Evolutionary conservation across 768 basidiomycete species (phyloP).

Genomic region (Lactifluus pinguis): DNA sequence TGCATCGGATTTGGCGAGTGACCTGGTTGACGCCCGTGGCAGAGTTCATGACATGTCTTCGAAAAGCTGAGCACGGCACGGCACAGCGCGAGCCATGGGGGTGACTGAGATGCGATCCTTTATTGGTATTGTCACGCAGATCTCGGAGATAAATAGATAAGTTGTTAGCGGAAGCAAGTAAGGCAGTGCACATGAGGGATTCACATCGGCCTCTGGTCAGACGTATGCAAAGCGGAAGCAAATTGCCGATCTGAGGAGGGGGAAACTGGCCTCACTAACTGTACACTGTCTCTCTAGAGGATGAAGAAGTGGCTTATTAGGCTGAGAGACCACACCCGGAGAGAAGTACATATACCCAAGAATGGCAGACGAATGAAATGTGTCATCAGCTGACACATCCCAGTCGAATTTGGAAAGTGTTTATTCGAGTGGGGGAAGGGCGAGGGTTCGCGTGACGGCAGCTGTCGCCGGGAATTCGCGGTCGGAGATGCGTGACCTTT

Average conservation of each 20-base stretch:
- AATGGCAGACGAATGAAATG: neutral
- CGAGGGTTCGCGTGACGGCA: slow-evolving; percentile 13
- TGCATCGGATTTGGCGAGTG: too few relatives aligned
- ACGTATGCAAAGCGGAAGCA: neutral
- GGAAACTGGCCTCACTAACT: neutral
- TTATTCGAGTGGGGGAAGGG: slow-evolving; percentile 1
- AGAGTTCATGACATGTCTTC: neutral
- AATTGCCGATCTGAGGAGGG: neutral
- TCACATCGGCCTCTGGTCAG: neutral
- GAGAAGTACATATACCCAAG: neutral
- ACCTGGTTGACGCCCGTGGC: neutral
- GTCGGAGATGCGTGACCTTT: slow-evolving; percentile 3
- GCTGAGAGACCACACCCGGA: neutral
- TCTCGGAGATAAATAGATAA: too few relatives aligned
- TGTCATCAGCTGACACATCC: neutral
- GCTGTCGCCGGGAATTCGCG: slow-evolving; percentile 14
- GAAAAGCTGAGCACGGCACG: neutral
- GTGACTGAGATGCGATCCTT: too few relatives aligned
- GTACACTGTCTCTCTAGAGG: neutral
- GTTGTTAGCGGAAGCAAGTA: neutral
- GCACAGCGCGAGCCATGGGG: too few relatives aligned
- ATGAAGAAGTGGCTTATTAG: neutral
- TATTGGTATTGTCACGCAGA: too few relatives aligned
- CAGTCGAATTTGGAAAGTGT: slow-evolving; percentile 4
- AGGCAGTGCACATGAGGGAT: neutral